Percentiles rank a stretch among this genome's conserved stretches.
Conservation (phyloP, 176 grass and related monocot genomes). For the Eleusine coracana region DNA sequence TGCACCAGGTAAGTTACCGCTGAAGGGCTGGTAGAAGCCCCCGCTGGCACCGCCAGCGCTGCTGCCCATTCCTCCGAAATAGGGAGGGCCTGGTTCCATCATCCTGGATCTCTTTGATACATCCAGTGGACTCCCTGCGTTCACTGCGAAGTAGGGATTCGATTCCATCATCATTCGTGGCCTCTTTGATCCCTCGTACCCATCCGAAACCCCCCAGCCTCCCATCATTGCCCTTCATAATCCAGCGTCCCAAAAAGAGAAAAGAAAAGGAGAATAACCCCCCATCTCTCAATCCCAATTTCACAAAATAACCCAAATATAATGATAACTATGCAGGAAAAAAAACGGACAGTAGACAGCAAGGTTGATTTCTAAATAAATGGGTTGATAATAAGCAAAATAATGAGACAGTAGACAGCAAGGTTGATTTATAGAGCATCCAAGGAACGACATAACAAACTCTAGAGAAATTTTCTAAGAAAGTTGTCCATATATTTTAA, state of each 20-base stretch:
- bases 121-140: constrained; percentile 57
- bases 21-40: constrained; percentile 54
- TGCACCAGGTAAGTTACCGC: constrained; percentile 44
- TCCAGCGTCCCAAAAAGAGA: constrained; percentile 60
- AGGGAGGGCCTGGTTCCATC: constrained; percentile 60
- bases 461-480: not conserved
- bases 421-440: too few species aligned
- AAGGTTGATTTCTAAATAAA: not conserved
- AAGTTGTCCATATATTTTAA: not conserved
- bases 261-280: constrained; percentile 81
- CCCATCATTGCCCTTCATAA: constrained; percentile 94
- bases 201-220: constrained; percentile 88
- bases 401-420: not conserved
- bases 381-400: constrained; percentile 1
- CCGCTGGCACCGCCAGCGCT: constrained; percentile 32
- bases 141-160: constrained; percentile 99
- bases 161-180: constrained; percentile 99
- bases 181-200: constrained; percentile 97
- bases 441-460: too few species aligned
- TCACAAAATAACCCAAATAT: constrained; percentile 68
- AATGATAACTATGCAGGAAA: constrained; percentile 28
- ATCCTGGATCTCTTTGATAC: constrained; percentile 79
- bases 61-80: constrained; percentile 56
- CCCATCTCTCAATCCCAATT: constrained; percentile 84
- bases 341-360: not conserved